Conservation (phyloP, 2,329 filamentous ascomycete genomes). For the Paecilomyces sp. region DNA sequence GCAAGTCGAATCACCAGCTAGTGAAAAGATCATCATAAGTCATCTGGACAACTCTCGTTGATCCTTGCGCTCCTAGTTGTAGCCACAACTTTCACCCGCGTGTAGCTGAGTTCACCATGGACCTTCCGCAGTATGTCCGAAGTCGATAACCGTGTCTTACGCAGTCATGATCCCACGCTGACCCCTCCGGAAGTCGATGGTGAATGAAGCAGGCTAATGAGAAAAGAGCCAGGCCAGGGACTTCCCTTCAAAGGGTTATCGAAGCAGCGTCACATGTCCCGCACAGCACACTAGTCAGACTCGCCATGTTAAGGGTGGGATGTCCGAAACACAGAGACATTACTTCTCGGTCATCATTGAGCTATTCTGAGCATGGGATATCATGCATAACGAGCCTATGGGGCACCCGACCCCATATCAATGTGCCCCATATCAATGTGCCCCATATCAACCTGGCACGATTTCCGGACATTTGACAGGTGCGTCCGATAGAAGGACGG, state of each 20-base stretch:
- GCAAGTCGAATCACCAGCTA: too few relatives aligned
- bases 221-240: neutral
- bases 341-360: slow-evolving; percentile 68
- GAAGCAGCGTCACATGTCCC: slow-evolving; percentile 44
- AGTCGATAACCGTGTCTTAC: slow-evolving; percentile 30
- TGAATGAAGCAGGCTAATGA: neutral
- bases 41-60: too few relatives aligned
- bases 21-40: too few relatives aligned
- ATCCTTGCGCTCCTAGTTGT: neutral
- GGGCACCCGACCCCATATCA: slow-evolving; percentile 18
- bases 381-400: slow-evolving; percentile 61
- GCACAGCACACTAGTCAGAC: slow-evolving; percentile 57
- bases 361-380: slow-evolving; percentile 61
- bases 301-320: slow-evolving; percentile 58
- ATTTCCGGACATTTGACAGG: slow-evolving; percentile 60
- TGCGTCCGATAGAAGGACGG: slow-evolving; percentile 59
- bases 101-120: slow-evolving; percentile 50
- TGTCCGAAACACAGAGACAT: slow-evolving; percentile 61
- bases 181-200: slow-evolving; percentile 50
- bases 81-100: slow-evolving; percentile 29
- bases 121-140: slow-evolving; percentile 47
- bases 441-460: slow-evolving; percentile 2
- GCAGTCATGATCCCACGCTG: slow-evolving; percentile 64
- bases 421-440: too few relatives aligned
- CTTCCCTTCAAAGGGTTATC: slow-evolving; percentile 63